Base-by-base conservation (phyloP, 202 grass and related monocot species). In the Elaeis oleifera region DNA sequence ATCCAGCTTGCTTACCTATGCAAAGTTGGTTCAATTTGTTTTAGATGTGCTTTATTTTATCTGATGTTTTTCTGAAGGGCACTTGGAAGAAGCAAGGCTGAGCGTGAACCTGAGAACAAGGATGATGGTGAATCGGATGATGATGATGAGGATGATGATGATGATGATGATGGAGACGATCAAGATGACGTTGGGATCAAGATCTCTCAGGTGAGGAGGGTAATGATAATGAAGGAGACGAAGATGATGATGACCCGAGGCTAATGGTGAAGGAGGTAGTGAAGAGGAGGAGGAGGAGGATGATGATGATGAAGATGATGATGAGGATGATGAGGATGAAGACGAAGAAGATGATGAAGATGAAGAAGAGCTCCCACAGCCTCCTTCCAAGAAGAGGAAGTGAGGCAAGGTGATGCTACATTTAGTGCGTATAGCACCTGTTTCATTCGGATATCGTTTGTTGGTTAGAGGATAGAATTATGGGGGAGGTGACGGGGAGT, bases 41-140 rank as follows among this genome's bases (percentile, higher is more conserved):
- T 39, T 62, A 20, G 1, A 70, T 63, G 13, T 58, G 53, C 54
- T 19, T 17, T 17, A 21, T 11, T 3, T 25, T 18, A 54, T 23
- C 17, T 16, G 22, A 16, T 8, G 26, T 24, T 19, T 14, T 58
- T 61, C 49, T 79, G 0, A 60, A 95, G 90, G 67, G 71, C 71
- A 72, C 53, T 83, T 52, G 77, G 69, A 18, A 81, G 80, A 75
- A 78, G 53, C 63, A 83, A 88, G 52, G 65, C 67, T 1, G 73
- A 85, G 56, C 64, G 57, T 5, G 58, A 68, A 0, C 81, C 58
- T 25, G 26, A 60, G 58, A 60, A 60, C 58, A 60, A 32, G 58
- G 58, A 60, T 6, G 58, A 60, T 60, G 57, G 16, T 60, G 58
- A 59, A 14, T 59, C 56, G 26, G 56, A 60, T 27, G 58, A 60